Base-by-base conservation (phyloP, 257 asterid genomes). In the Asclepias syriaca region DNA sequence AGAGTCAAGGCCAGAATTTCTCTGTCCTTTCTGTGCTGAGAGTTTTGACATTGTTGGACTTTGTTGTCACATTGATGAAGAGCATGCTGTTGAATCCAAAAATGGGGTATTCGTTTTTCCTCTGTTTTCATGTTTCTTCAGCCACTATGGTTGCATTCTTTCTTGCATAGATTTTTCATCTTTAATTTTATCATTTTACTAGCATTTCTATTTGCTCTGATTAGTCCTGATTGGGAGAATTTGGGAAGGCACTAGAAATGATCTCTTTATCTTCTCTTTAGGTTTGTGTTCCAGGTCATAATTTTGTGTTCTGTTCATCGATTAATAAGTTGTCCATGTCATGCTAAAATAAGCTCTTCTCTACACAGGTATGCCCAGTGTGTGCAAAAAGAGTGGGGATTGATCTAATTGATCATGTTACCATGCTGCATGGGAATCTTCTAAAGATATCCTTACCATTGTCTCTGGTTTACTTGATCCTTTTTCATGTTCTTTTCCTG, bases 61-160 rank as follows among this genome's bases (percentile, higher is more conserved):
- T 34, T 93, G 96, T 72, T 93, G 98, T 79, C 98, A 90, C 80
- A 77, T 93, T 54, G 98, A 93, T 58, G 97, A 90, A 78, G 96
- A 87, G 64, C 98, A 93, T 68, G 77, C 96, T 16, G 27, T 88
- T 32, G 95, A 88, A 82, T 88, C 96, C 65, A 92, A 86, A 84
- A 88, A 87, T 70, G 97, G 97, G 92, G 98, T 92, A 88, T n/a
- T 6, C 19, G 34, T 46, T 64, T 77, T 58, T 21, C 48, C 40
- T 72, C 48, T 74, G n/a, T 56, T 27, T 71, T 57, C 63, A 13
- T 21, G 29, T 70, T 74, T 40, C 21, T 59, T 61, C n/a, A 55
- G 37, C 12, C 29, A 18, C n/a, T 7, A 29, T 14, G 3, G 63
- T 24, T 40, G n/a, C 19, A 6, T 43, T 46, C 16, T 45, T 56